phyloP scores from a whole-genome alignment of 2,329 filamentous ascomycete species.

The Phialophora macrospora region DNA sequence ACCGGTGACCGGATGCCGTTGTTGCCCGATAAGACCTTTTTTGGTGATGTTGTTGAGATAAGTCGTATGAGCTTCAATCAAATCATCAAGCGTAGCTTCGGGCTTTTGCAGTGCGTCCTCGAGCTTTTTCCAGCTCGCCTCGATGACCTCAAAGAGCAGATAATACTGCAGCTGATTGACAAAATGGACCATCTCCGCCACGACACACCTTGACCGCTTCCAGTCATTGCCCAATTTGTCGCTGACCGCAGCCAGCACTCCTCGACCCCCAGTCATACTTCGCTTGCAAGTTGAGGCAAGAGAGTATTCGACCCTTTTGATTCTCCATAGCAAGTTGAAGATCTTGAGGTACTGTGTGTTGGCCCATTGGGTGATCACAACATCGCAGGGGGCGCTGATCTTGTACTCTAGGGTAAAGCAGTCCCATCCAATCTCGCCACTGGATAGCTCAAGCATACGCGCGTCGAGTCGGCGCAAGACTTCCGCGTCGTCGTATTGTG shows the following conservation, averaged over 20 bases:
- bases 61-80: slow-evolving; percentile 86
- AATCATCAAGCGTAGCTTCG: slow-evolving; percentile 88
- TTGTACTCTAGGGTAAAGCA: slow-evolving; percentile 99
- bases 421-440: slow-evolving; percentile 98
- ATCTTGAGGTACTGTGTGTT: slow-evolving; percentile 97
- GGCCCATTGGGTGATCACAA: slow-evolving; percentile 94
- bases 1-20: slow-evolving; percentile 51
- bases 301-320: slow-evolving; percentile 96
- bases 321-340: slow-evolving; percentile 98
- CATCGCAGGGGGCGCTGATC: slow-evolving; percentile 93
- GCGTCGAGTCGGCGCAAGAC: slow-evolving; percentile 90
- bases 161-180: slow-evolving; percentile 97
- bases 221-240: slow-evolving; percentile 77
- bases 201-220: slow-evolving; percentile 84
- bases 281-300: slow-evolving; percentile 89
- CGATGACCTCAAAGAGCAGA: slow-evolving; percentile 97
- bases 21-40: slow-evolving; percentile 86
- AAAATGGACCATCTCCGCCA: slow-evolving; percentile 99
- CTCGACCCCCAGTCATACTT: slow-evolving; percentile 91
- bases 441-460: slow-evolving; percentile 95
- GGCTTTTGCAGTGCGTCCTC: slow-evolving; percentile 81
- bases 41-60: slow-evolving; percentile 95
- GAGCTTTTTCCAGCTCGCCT: slow-evolving; percentile 90
- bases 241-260: slow-evolving; percentile 80
- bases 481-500: slow-evolving; percentile 91